Base-by-base conservation (phyloP, 2,329 filamentous ascomycete genomes). In the Cordyceps farinosa region DNA sequence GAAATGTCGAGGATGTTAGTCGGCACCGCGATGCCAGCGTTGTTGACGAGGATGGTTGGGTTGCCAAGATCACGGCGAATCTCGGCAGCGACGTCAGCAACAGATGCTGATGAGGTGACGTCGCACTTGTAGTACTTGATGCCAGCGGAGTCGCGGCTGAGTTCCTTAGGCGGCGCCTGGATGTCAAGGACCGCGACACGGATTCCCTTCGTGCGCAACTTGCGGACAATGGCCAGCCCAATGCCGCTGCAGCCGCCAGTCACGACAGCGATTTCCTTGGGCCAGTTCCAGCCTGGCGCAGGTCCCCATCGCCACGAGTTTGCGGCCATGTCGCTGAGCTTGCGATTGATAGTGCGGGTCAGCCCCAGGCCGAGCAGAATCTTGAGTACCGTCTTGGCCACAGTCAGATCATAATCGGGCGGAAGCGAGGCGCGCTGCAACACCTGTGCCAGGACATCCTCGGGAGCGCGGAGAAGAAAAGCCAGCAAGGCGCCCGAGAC, bases 211-310 rank as follows among this genome's bases (percentile, higher is more conserved):
- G 84, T 82, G 0, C 82, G 84, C 27, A 92, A 78, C 58, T 86
- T 73, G 62, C 80, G 77, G 3, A 87, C 87, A 3, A 90, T 79
- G 45, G 82, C 77, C 44, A 81, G 82, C 7, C 90, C 89, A 68
- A 92, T 91, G 0, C 89, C 89, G 63, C 85, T 84, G 52, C 85
- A 85, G 9, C 89, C 89, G 15, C 90, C 89, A 0, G 89, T 91
- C n/a, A 92, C 81, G 47, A 91, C 78, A 2, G 88, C 85, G 47
- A 91, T 65, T 66, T 68, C 67, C 6, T 48, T 44, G 9, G 56
- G 44, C 67, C 65, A 68, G 57, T 64, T 11, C 74, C 73, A 68
- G 44, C 56, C 55, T 2, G 44, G 53, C 8, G 51, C 29, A 0
- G 61, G 36, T 0, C 51, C 57, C 47, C 66, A n/a, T 9, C 64